Base-by-base conservation (phyloP, 2,329 filamentous ascomycete species). In the Sclerotiophoma versabilis region DNA sequence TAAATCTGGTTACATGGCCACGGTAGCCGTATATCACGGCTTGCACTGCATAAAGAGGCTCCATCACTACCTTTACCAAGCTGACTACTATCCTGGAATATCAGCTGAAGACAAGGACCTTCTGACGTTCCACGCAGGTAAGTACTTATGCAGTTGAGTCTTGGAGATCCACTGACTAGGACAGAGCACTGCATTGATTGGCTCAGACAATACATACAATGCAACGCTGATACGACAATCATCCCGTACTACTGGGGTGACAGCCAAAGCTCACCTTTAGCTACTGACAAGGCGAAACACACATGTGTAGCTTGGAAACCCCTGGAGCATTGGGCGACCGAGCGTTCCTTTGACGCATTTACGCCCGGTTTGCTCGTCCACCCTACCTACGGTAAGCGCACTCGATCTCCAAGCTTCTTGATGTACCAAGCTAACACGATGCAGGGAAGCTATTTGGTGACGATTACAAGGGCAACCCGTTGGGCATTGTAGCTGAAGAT, bases 161-260 rank as follows among this genome's bases (percentile, higher is more conserved):
- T 10, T 15, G 37, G n/a, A 4, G 14, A 17, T 9, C 23, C 12
- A 23, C 34, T 37, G 2, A 37, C 12, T 14, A 10, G 15, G 4
- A 14, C 17, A 44, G 41, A 44, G 26, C 41, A 44, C 17, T 32
- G 41, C 20, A 29, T 44, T 8, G 41, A 44, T 14, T 44, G 41
- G 41, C 41, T 44, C 5, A 15, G 41, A 6, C 41, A 44, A 15
- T 44, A 44, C 27, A 33, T 44, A 12, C 41, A 44, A 32, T 44
- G 41, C 29, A 44, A 44, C 10, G 41, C 41, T 15, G 41, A 32
- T 11, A 44, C 26, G 22, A 44, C 41, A 2, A 30, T 44, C 41
- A 44, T 44, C 19, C 41, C 41, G 15, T 44, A 44, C 15, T 44
- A 30, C 20, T 44, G 41, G 41, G 26, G 41, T 19, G 26, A n/a